Base-by-base conservation (phyloP, 2,329 filamentous ascomycete species). In the Stachybotrys echinatus region DNA sequence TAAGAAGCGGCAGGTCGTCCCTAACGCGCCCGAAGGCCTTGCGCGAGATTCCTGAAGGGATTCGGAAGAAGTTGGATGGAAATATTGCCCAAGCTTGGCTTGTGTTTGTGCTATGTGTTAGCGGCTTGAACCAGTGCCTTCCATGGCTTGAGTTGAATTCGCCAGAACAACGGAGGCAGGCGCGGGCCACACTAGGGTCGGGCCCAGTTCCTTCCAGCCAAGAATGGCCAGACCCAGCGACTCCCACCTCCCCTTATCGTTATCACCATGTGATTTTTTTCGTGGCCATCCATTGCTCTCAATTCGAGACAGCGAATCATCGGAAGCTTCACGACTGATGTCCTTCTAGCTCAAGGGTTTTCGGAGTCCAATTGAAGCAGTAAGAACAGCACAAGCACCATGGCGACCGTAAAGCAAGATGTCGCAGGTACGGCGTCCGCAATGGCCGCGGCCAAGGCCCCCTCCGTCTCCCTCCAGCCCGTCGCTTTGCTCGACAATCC, bases 401-500 rank as follows among this genome's bases (percentile, higher is more conserved):
- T 40, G 42, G 38, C 48, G n/a, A 23, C 48, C 27, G 20, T 23
- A 31, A 45, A 49, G 38, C 27, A 34, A 20, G 23, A 49, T n/a
- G 27, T 12, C 48, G 22, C 31, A 50, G 53, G 43, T 19, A 42
- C 51, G 37, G 48, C 48, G 48, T 46, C 50, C 52, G 68, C 63
- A 50, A 75, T 75, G 71, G 67, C 68, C 23, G 45, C 61, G 50
- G 50, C 58, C 49, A 68, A 64, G 54, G 60, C 60, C 44, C 52
- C 63, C 17, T 57, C 58, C 38, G 53, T 64, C 50, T 63, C 64
- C 47, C 55, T 72, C 18, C 63, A 68, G 19, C 65, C 73, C 3
- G 60, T 77, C 51, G 61, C 66, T 22, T 63, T 69, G 31, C 57
- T 72, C 48, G 60, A 68, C 49, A 69, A 63, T 31, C 61, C 68